These are phyloP conservation scores for Brassica hybrid DNA, from an alignment of 441 rosid genomes.

Conservation along the genomic window DNA sequence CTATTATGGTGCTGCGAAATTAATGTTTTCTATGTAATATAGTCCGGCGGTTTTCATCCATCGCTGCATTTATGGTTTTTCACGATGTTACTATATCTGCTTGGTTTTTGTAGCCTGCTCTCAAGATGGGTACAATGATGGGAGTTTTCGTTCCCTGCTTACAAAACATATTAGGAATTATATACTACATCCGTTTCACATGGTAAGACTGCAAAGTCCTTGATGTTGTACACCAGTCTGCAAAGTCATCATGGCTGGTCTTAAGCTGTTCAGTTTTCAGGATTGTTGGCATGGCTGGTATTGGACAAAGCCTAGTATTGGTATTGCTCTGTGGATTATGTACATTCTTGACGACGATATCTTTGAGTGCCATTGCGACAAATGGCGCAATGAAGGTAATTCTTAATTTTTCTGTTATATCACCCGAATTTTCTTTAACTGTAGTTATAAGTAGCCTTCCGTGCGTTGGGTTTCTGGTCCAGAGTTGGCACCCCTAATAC, in stretches of 20 bases:
- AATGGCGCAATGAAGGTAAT: conserved; percentile 99
- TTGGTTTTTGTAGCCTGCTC: conserved; percentile 64
- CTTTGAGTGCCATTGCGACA: conserved; percentile 99
- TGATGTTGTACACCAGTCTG: conserved; percentile 28
- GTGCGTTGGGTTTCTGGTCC: conserved; percentile 25
- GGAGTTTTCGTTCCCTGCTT: conserved; percentile 98
- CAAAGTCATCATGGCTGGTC: conserved; percentile 27
- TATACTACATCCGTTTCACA: conserved; percentile 96
- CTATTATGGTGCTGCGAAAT: conserved; percentile 31
- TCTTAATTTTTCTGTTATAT: conserved; percentile 15
- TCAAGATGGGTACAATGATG: conserved; percentile 97
- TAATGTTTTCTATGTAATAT: conserved; percentile 17
- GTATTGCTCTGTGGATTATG: conserved; percentile 92
- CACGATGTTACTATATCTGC: conserved; percentile 39
- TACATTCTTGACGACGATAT: conserved; percentile 92
- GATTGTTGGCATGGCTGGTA: conserved; percentile 99
- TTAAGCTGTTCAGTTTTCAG: conserved; percentile 49
- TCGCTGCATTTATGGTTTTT: conserved; percentile 19
- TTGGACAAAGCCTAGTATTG: conserved; percentile 78
- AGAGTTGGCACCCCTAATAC: conserved; percentile 10
- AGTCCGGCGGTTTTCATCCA: conserved; percentile 13
- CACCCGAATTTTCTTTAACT: too few species aligned
- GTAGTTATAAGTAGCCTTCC: conserved; percentile 2
- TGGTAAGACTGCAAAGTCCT: conserved; percentile 60
- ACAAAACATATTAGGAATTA: conserved; percentile 98